These are phyloP conservation scores for Astrocystis sublimbata DNA, from an alignment of 495 filamentous ascomycete genomes.

Conservation along the genomic window DNA sequence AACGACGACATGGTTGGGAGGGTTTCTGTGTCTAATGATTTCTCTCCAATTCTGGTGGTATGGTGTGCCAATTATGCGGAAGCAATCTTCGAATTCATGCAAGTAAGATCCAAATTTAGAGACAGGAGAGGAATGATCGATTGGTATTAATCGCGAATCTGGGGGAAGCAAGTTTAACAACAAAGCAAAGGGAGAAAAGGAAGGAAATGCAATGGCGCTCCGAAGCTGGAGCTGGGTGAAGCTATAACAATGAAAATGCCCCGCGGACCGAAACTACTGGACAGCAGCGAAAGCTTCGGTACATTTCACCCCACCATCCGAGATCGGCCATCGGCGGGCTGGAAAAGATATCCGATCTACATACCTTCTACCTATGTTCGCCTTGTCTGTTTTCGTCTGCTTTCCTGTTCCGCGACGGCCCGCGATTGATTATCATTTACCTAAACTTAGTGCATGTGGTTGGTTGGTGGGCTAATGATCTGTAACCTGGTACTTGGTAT, in stretches of 20 bases:
- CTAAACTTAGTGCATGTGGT: too few species aligned
- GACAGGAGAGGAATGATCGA: too few species aligned
- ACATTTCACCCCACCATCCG: conserved; percentile 34
- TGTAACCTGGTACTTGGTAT: too few species aligned
- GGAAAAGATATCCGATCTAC: neutral
- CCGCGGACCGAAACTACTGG: conserved; percentile 20
- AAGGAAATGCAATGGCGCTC: too few species aligned
- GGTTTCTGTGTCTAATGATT: neutral
- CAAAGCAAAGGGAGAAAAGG: neutral
- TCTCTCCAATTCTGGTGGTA: neutral
- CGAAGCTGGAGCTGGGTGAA: conserved; percentile 18
- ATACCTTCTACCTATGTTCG: neutral
- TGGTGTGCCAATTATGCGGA: too few species aligned
- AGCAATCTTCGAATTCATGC: too few species aligned
- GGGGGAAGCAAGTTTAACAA: neutral
- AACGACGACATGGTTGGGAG: conserved; percentile 49
- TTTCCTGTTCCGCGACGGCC: too few species aligned
- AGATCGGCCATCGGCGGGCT: conserved; percentile 25
- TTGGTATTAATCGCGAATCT: too few species aligned
- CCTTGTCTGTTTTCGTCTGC: too few species aligned
- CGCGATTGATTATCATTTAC: too few species aligned
- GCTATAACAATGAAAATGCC: conserved; percentile 14
- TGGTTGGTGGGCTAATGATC: too few species aligned
- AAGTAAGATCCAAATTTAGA: too few species aligned
- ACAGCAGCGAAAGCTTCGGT: conserved; percentile 19